Percentiles rank a stretch among this genome's conserved stretches.
phyloP scores from a whole-genome alignment of 768 basidiomycete species.

The Termitomyces sp. region DNA sequence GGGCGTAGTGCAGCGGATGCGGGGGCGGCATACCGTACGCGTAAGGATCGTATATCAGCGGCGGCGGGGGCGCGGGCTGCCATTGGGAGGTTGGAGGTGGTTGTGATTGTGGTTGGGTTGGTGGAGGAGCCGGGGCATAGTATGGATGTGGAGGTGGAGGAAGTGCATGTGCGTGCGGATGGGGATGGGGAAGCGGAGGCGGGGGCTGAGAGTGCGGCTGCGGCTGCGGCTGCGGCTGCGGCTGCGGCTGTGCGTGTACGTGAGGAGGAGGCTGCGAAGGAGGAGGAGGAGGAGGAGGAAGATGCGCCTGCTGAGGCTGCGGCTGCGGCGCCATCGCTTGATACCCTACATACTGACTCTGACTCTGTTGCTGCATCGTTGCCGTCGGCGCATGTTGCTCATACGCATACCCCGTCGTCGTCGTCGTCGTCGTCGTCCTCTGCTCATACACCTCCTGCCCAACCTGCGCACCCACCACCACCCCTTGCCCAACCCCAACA shows the following conservation, averaged over 20 bases:
- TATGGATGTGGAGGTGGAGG: not conserved
- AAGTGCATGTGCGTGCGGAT: not conserved
- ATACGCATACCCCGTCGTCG: not conserved
- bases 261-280: not conserved
- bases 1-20: not conserved
- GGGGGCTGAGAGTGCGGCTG: not conserved
- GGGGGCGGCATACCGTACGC: conserved; percentile 1
- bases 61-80: conserved; percentile 5
- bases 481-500: not conserved
- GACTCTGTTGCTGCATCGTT: not conserved
- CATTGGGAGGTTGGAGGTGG: conserved; percentile 5
- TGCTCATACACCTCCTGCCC: conserved; percentile 7
- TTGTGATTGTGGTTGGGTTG: not conserved
- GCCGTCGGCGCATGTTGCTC: not conserved
- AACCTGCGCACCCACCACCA: no score
- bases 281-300: not conserved
- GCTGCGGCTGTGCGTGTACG: not conserved
- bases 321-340: not conserved
- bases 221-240: not conserved
- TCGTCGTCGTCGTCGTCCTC: conserved; percentile 6
- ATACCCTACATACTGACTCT: not conserved
- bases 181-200: not conserved
- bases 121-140: not conserved
- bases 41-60: conserved; percentile 15
- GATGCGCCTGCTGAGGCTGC: not conserved